Percentiles rank a stretch among this genome's conserved stretches.
Conservation (phyloP, 2,329 filamentous ascomycete genomes). For the Corynespora cassiicola region DNA sequence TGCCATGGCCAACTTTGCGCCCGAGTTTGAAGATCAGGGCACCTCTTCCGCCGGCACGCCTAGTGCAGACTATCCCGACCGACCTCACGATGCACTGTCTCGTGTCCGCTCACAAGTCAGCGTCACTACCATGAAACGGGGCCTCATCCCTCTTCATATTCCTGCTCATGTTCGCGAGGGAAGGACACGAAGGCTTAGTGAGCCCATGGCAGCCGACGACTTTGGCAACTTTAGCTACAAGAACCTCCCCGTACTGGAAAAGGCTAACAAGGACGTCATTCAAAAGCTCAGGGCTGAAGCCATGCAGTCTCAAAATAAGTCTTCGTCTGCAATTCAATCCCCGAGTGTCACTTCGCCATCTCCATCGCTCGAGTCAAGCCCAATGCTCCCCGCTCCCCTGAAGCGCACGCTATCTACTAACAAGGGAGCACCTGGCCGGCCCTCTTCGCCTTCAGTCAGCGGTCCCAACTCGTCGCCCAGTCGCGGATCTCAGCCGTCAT, state of each 20-base stretch:
- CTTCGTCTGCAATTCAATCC: constrained; percentile 49
- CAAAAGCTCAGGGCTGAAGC: constrained; percentile 94
- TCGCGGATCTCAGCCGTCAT: constrained; percentile 82
- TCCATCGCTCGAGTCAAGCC: constrained; percentile 83
- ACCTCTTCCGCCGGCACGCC: constrained; percentile 75
- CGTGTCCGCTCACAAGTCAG: constrained; percentile 87
- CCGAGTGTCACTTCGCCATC: constrained; percentile 58
- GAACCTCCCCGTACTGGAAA: constrained; percentile 93
- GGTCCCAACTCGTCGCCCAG: constrained; percentile 87
- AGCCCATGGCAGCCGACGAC: constrained; percentile 87
- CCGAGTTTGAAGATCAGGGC: constrained; percentile 89
- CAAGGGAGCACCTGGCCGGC: constrained; percentile 72
- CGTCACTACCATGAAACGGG: constrained; percentile 80
- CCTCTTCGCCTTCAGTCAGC: constrained; percentile 84
- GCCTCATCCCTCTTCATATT: constrained; percentile 93
- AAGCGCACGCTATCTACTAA: constrained; percentile 84
- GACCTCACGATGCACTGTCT: constrained; percentile 93
- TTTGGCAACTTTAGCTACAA: constrained; percentile 98
- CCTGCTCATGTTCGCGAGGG: constrained; percentile 94
- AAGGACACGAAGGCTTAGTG: constrained; percentile 85
- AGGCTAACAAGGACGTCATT: constrained; percentile 98
- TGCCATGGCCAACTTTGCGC: constrained; percentile 87
- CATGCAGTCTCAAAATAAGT: constrained; percentile 70
- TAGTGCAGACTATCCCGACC: constrained; percentile 80
- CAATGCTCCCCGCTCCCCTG: constrained; percentile 77